A percentile compares a stretch with the other conserved stretches of the same genome.
These are phyloP conservation scores for Chaetomium globosum DNA, from an alignment of 2,329 filamentous ascomycete species.

Conservation along the genomic window DNA sequence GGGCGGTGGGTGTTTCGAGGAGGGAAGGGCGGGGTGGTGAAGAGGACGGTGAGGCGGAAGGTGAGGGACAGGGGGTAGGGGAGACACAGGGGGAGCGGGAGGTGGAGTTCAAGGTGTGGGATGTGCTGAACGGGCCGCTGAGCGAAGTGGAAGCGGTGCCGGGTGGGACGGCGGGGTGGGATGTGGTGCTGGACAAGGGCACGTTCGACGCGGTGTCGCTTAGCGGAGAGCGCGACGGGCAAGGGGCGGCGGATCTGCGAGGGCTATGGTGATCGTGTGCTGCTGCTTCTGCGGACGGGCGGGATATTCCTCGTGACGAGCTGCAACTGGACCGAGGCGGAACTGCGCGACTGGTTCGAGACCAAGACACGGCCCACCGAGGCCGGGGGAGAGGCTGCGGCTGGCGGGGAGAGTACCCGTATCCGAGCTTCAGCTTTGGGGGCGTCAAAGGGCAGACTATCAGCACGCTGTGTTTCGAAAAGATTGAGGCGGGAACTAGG, in stretches of 20 bases:
- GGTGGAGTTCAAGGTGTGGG: conserved; percentile 61
- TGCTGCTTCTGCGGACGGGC: conserved; percentile 67
- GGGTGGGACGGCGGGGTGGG: conserved; percentile 61
- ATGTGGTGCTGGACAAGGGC: conserved; percentile 95
- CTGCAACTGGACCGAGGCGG: conserved; percentile 96
- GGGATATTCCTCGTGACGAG: conserved; percentile 85
- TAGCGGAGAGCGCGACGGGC: conserved; percentile 56
- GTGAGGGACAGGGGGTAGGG: conserved; percentile 41
- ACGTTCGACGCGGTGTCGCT: conserved; percentile 95
- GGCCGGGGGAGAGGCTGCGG: conserved; percentile 50
- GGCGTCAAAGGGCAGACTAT: conserved; percentile 87
- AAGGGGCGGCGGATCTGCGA: conserved; percentile 69
- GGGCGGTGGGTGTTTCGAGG: conserved; percentile 55
- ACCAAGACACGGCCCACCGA: conserved; percentile 39
- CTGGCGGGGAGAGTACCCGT: conserved; percentile 72
- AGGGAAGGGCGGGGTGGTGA: conserved; percentile 55
- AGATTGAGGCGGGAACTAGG: conserved; percentile 18
- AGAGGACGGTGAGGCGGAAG: conserved; percentile 41
- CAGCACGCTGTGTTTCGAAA: conserved; percentile 80
- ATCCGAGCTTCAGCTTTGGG: conserved; percentile 86
- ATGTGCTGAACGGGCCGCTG: conserved; percentile 57
- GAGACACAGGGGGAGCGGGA: conserved; percentile 35
- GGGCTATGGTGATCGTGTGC: conserved; percentile 70
- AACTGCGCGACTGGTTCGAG: conserved; percentile 79
- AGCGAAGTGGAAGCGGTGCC: conserved; percentile 24